phyloP scores from a whole-genome alignment of 164 flowering plant genomes.

The Piper longum region DNA sequence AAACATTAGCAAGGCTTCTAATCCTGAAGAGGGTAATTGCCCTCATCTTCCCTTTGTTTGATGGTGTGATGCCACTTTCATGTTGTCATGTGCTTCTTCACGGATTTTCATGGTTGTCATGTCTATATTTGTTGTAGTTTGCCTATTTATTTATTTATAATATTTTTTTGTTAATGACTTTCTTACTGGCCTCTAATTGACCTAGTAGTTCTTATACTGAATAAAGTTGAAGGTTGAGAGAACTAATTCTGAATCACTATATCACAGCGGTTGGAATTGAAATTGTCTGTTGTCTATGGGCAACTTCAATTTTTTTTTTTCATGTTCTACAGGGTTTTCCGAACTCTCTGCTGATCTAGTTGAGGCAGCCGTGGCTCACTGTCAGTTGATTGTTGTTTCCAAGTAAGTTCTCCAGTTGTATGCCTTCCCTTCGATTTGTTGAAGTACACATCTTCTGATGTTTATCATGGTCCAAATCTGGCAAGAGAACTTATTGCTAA shows the following conservation, averaged over 20 bases:
- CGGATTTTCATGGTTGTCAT: slow-evolving; percentile 19
- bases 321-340: slow-evolving; percentile 42
- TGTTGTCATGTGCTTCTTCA: background rate
- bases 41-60: background rate
- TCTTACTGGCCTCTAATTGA: too few relatives aligned
- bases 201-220: too few relatives aligned
- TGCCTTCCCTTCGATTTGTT: background rate
- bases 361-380: slow-evolving; percentile 87
- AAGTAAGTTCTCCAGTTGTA: slow-evolving; percentile 37
- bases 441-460: too few relatives aligned
- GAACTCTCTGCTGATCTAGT: slow-evolving; percentile 69
- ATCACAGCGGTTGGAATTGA: background rate
- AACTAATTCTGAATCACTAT: too few relatives aligned
- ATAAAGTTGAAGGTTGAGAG: too few relatives aligned
- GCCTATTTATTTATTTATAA: slow-evolving; percentile 7
- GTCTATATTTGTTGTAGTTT: slow-evolving; percentile 57
- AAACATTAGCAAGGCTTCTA: slow-evolving; percentile 48
- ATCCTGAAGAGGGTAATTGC: slow-evolving; percentile 62
- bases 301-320: slow-evolving; percentile 26
- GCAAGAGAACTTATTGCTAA: too few relatives aligned
- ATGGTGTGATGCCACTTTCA: background rate
- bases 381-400: slow-evolving; percentile 86
- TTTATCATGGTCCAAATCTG: too few relatives aligned
- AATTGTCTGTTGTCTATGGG: slow-evolving; percentile 62
- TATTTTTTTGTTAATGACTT: too few relatives aligned